Conservation (phyloP, 176 grass and related monocot species). For the Triticum urartu region DNA sequence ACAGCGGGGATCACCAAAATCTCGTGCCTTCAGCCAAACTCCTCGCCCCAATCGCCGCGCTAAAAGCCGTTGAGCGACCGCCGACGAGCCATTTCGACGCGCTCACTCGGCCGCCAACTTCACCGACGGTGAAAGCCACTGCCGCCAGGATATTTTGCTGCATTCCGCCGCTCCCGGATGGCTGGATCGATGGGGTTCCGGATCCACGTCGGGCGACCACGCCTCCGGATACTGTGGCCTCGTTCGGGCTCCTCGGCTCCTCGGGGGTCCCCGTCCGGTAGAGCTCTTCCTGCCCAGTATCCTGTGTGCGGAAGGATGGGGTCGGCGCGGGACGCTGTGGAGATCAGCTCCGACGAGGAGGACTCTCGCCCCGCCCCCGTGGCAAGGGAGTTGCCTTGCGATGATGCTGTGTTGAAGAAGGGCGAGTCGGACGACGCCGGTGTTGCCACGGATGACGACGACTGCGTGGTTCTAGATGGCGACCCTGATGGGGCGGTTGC, state of each 20-base stretch:
- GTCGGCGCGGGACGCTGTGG: conserved; percentile 40
- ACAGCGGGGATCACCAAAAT: no score
- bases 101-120: no score
- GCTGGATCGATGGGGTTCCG: neutral
- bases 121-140: no score
- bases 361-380: neutral
- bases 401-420: conserved; percentile 34
- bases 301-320: conserved; percentile 29
- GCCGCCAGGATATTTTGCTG: no score
- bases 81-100: no score
- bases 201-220: conserved; percentile 16
- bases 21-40: no score
- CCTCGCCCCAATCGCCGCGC: no score
- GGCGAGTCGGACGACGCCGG: conserved; percentile 10
- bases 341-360: conserved; percentile 89
- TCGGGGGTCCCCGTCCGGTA: neutral
- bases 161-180: no score
- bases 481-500: conserved; percentile 55
- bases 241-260: neutral
- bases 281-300: neutral
- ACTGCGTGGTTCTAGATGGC: conserved; percentile 63
- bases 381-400: neutral
- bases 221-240: neutral
- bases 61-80: no score
- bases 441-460: conserved; percentile 48